A percentile compares a stretch with the other conserved stretches of the same genome.
Evolutionary conservation across 345 rosid species (phyloP).

Genomic region (Viola odorata): DNA sequence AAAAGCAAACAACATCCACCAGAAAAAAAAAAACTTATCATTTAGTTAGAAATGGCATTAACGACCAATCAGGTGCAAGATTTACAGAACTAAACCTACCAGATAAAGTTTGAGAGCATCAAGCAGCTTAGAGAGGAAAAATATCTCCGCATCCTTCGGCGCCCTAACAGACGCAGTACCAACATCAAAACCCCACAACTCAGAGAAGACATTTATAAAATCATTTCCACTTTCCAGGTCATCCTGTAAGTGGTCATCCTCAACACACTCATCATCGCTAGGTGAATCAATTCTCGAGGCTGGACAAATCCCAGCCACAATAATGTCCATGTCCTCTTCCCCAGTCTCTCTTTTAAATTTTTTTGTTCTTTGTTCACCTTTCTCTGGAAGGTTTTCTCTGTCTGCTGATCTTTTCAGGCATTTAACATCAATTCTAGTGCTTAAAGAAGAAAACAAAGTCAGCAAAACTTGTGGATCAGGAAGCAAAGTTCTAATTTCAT

Average conservation of each 20-base stretch:
- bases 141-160: constrained; percentile 51
- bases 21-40: too few relatives aligned
- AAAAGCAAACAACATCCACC: too few relatives aligned
- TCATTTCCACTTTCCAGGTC: constrained; percentile 41
- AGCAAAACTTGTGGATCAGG: constrained; percentile 82
- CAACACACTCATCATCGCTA: constrained; percentile 25
- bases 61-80: neutral
- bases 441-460: constrained; percentile 51
- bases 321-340: constrained; percentile 48
- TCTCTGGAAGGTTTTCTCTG: constrained; percentile 20
- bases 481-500: constrained; percentile 57
- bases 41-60: too few relatives aligned
- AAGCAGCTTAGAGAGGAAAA: constrained; percentile 61
- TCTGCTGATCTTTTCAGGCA: constrained; percentile 47
- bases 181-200: constrained; percentile 59
- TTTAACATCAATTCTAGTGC: constrained; percentile 23
- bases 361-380: constrained; percentile 32
- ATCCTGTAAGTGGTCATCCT: constrained; percentile 4
- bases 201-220: constrained; percentile 39
- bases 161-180: constrained; percentile 28
- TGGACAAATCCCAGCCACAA: constrained; percentile 52
- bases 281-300: constrained; percentile 27
- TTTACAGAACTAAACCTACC: constrained; percentile 37
- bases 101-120: constrained; percentile 66
- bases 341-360: constrained; percentile 31